These are phyloP conservation scores for Neopestalotiopsis rosae DNA, from an alignment of 2,329 filamentous ascomycete genomes.

Conservation along the genomic window DNA sequence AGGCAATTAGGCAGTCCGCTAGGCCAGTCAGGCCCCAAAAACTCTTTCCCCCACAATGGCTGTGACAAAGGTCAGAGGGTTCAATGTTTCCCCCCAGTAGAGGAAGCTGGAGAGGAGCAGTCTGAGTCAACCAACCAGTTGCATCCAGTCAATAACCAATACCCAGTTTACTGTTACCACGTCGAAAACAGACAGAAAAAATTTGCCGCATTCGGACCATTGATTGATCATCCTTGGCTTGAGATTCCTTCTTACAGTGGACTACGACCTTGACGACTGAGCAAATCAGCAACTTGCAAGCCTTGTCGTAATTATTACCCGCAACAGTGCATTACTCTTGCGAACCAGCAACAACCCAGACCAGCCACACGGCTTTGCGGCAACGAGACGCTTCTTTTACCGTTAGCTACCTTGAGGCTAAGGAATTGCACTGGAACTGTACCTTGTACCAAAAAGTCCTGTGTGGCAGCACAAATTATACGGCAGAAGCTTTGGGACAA, in stretches of 20 bases:
- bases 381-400: neutral
- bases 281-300: neutral
- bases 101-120: neutral
- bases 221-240: neutral
- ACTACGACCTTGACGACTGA: neutral
- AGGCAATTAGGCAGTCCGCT: too few species aligned
- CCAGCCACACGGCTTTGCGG: neutral
- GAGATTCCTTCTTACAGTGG: neutral
- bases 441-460: neutral
- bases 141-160: constrained; percentile 8
- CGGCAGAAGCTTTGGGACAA: neutral
- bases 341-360: neutral
- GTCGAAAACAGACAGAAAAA: neutral
- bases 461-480: neutral
- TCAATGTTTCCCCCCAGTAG: neutral
- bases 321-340: neutral
- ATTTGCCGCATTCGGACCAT: neutral
- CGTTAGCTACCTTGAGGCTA: too few species aligned
- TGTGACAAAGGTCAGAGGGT: neutral
- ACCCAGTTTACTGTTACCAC: neutral
- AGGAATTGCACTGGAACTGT: neutral
- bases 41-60: neutral
- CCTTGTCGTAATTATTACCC: neutral
- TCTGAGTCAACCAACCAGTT: constrained; percentile 6
- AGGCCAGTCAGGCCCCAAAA: neutral